These are phyloP conservation scores for Daldinia loculata DNA, from an alignment of 495 filamentous ascomycete genomes.

Conservation along the genomic window DNA sequence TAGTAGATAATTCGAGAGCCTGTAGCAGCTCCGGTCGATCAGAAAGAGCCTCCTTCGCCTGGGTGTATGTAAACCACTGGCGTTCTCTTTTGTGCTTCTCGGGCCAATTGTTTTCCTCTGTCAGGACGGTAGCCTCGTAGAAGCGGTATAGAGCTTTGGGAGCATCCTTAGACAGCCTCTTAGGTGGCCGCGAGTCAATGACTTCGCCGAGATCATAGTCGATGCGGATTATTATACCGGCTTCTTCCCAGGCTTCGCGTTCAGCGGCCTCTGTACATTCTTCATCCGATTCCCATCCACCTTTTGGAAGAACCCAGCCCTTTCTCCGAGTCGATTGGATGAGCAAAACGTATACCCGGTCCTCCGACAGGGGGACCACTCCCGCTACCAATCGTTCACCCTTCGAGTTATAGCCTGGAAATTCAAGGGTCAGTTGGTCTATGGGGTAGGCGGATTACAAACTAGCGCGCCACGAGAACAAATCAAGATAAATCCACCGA, in stretches of 20 bases:
- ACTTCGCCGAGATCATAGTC: slow-evolving; percentile 86
- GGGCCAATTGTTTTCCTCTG: slow-evolving; percentile 87
- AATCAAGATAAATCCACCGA: slow-evolving; percentile 35
- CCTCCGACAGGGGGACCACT: slow-evolving; percentile 76
- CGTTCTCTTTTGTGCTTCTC: slow-evolving; percentile 91
- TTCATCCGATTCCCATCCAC: slow-evolving; percentile 97
- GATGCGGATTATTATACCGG: slow-evolving; percentile 84
- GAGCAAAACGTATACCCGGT: slow-evolving; percentile 81
- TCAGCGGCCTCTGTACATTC: slow-evolving; percentile 63
- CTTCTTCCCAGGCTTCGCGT: slow-evolving; percentile 98
- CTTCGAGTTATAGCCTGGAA: slow-evolving; percentile 84
- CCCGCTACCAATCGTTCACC: slow-evolving; percentile 96
- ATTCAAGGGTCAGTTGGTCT: slow-evolving; percentile 52
- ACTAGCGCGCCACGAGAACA: slow-evolving; percentile 34
- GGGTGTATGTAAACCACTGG: slow-evolving; percentile 84
- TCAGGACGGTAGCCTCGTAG: slow-evolving; percentile 84
- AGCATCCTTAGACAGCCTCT: slow-evolving; percentile 67
- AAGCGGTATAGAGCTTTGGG: slow-evolving; percentile 85
- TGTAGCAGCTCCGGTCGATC: slow-evolving; percentile 86
- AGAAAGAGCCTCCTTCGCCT: slow-evolving; percentile 79
- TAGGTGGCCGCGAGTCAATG: slow-evolving; percentile 74
- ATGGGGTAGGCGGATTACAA: slow-evolving; percentile 41
- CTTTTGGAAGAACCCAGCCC: slow-evolving; percentile 97
- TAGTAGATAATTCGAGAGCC: slow-evolving; percentile 83
- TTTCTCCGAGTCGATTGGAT: slow-evolving; percentile 88